Evolutionary conservation across 345 rosid species (phyloP).

Genomic region (Ailanthus altissimus): DNA sequence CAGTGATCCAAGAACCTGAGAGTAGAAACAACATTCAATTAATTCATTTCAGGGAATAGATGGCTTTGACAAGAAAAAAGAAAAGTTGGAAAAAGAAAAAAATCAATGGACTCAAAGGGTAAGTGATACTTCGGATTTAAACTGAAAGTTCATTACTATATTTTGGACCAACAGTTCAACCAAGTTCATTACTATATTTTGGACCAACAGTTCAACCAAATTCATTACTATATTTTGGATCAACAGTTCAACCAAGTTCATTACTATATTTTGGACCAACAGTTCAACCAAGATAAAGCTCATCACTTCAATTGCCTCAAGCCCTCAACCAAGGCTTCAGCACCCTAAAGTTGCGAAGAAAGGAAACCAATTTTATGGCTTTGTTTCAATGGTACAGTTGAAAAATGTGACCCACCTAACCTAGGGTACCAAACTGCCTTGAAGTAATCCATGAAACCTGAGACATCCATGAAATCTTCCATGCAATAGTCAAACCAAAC

Average conservation of each 20-base stretch:
- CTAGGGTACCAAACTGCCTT: constrained; percentile 82
- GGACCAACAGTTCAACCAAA: no score
- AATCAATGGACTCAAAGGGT: background rate
- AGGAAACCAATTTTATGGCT: background rate
- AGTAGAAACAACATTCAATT: constrained; percentile 4
- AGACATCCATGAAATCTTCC: constrained; percentile 62
- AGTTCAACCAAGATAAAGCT: background rate
- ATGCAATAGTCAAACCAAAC: constrained; percentile 51
- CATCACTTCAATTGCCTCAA: background rate
- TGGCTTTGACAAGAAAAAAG: background rate
- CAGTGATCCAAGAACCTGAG: constrained; percentile 69
- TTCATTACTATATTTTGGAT: background rate
- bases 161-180: no score
- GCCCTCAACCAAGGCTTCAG: background rate
- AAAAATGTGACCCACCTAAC: constrained; percentile 50
- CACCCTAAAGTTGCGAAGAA: background rate
- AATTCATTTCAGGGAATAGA: background rate
- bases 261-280: background rate
- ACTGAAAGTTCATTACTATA: background rate
- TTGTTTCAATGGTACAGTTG: background rate
- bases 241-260: background rate
- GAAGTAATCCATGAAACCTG: constrained; percentile 79
- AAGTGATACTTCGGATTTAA: background rate
- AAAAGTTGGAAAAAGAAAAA: background rate
- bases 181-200: no score